Evolutionary conservation across 192 early-diverging fungal genomes (phyloP).

Genomic region (Martensiomyces pterosporus): DNA sequence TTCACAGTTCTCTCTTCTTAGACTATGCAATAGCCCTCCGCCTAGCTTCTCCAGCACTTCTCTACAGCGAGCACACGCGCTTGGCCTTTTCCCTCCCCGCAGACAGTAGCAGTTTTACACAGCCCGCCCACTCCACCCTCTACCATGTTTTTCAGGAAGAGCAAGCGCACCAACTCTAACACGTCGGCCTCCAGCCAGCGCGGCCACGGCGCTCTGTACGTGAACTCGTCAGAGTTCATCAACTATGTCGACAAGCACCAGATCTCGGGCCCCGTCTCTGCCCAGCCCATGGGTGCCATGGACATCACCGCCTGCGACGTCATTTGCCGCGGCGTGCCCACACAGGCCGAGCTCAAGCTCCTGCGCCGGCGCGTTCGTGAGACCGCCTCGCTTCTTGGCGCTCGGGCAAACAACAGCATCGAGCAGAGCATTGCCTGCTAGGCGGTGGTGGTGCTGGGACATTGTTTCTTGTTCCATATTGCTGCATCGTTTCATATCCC

Average conservation of each 20-base stretch:
- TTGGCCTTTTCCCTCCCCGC: too few species aligned
- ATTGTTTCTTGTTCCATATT: slow-evolving; percentile 15
- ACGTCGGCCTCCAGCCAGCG: background rate
- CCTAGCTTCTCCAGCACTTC: too few species aligned
- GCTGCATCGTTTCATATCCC: too few species aligned
- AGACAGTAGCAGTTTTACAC: too few species aligned
- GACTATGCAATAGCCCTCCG: too few species aligned
- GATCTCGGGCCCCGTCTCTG: slow-evolving; percentile 44
- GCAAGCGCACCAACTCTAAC: slow-evolving; percentile 16
- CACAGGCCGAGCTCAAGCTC: slow-evolving; percentile 30
- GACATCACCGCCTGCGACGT: slow-evolving; percentile 50
- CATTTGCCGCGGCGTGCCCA: slow-evolving; percentile 43
- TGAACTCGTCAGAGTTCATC: slow-evolving; percentile 45
- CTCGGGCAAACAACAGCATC: slow-evolving; percentile 43
- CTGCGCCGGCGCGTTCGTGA: slow-evolving; percentile 39
- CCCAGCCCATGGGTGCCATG: slow-evolving; percentile 46
- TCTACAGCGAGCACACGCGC: too few species aligned
- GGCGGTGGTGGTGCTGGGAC: slow-evolving; percentile 1
- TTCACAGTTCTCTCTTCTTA: too few species aligned
- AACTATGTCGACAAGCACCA: slow-evolving; percentile 46
- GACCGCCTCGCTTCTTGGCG: slow-evolving; percentile 38
- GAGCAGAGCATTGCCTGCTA: slow-evolving; percentile 38
- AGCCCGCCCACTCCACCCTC: background rate
- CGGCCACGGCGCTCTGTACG: slow-evolving; percentile 24
- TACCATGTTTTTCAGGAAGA: slow-evolving; percentile 36